These are phyloP conservation scores for Euphorbia schlechtendalii DNA, from an alignment of 441 rosid genomes.

Conservation along the genomic window DNA sequence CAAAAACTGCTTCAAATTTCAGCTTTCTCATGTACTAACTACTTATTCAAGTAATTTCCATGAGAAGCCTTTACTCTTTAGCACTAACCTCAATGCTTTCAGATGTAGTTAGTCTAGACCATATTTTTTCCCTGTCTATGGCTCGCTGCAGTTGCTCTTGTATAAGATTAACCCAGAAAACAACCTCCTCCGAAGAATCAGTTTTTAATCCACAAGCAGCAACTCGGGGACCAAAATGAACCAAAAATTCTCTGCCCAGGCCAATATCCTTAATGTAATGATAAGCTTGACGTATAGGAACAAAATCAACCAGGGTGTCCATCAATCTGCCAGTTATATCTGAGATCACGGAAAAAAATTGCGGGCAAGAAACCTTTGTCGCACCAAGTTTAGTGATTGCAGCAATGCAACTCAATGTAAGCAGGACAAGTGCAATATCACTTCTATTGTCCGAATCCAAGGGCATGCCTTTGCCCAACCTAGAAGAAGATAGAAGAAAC, in stretches of 20 bases:
- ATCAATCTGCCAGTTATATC: conserved; percentile 81
- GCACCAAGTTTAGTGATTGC: conserved; percentile 89
- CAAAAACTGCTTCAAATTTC: neutral
- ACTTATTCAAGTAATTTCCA: neutral
- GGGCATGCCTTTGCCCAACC: conserved; percentile 47
- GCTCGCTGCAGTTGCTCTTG: conserved; percentile 83
- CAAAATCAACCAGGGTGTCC: conserved; percentile 77
- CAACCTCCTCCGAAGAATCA: conserved; percentile 75
- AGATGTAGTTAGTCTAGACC: conserved; percentile 90
- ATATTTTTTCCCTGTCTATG: conserved; percentile 91
- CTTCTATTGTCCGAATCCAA: conserved; percentile 43
- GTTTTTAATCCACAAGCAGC: conserved; percentile 67
- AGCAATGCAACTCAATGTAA: conserved; percentile 75
- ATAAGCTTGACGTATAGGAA: conserved; percentile 69
- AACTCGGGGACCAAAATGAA: conserved; percentile 90
- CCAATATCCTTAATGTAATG: conserved; percentile 66
- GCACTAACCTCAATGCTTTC: conserved; percentile 93
- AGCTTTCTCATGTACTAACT: neutral
- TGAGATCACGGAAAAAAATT: conserved; percentile 61
- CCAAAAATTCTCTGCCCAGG: conserved; percentile 80
- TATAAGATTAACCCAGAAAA: conserved; percentile 92
- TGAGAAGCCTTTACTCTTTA: neutral
- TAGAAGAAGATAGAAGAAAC: conserved; percentile 30
- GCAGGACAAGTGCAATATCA: conserved; percentile 74
- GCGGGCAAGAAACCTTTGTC: conserved; percentile 69